A percentile compares a stretch with the other conserved stretches of the same genome.
Conservation (phyloP, 257 asterid genomes). For the Jasminum sambac region DNA sequence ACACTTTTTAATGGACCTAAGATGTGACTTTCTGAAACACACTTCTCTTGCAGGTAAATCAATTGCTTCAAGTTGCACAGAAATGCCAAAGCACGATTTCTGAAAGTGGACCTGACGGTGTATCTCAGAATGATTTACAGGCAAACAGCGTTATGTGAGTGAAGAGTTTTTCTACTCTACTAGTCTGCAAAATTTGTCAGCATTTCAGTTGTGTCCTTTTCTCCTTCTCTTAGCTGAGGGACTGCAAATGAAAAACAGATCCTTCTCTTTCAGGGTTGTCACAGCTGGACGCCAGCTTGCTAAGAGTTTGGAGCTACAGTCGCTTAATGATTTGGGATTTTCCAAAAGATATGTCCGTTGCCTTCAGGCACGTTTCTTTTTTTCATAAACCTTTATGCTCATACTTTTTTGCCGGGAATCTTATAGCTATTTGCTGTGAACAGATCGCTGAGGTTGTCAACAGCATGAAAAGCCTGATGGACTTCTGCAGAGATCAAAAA, state of each 20-base stretch:
- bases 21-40: constrained; percentile 11
- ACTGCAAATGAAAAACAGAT: neutral
- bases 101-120: constrained; percentile 86
- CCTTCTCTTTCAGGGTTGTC: constrained; percentile 58
- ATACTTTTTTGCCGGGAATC: constrained; percentile 3
- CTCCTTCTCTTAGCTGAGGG: neutral
- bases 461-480: constrained; percentile 97
- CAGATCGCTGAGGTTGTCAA: constrained; percentile 97
- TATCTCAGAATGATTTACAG: constrained; percentile 83
- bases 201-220: neutral
- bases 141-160: constrained; percentile 89
- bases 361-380: constrained; percentile 64
- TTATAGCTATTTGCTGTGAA: constrained; percentile 21
- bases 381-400: neutral
- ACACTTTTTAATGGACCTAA: neutral
- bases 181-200: neutral
- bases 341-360: constrained; percentile 95
- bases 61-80: constrained; percentile 90
- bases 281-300: constrained; percentile 99
- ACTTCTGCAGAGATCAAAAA: constrained; percentile 74
- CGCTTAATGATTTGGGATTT: constrained; percentile 91
- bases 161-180: constrained; percentile 2
- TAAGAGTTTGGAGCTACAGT: constrained; percentile 87
- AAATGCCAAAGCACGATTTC: constrained; percentile 89
- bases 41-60: constrained; percentile 69